These are phyloP conservation scores for Amoebophrya sp. DNA, from an alignment of 169 alveolate species.

Conservation along the genomic window DNA sequence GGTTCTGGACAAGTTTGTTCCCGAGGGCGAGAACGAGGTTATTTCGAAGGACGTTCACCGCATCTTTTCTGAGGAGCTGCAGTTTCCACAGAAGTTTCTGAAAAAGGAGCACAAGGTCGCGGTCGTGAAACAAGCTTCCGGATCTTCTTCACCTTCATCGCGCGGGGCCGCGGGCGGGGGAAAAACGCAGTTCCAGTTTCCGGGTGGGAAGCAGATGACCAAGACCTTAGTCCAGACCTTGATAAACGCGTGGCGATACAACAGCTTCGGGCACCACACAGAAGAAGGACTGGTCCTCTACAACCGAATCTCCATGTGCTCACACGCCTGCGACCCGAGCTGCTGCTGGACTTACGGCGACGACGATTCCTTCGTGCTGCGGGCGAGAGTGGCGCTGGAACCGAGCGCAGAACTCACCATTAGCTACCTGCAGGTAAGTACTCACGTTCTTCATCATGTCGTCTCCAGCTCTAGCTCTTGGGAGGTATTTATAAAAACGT, in stretches of 20 bases:
- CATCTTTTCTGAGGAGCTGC: background rate
- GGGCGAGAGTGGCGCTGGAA: constrained; percentile 33
- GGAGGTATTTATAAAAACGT: no score
- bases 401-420: constrained; percentile 37
- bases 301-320: background rate
- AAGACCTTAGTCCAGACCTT: background rate
- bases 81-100: background rate
- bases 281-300: constrained; percentile 8
- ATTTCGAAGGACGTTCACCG: background rate
- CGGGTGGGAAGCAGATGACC: background rate
- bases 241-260: background rate
- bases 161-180: background rate
- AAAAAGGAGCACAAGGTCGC: no score
- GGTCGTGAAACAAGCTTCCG: no score
- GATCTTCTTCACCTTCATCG: no score
- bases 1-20: background rate
- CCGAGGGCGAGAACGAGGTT: background rate
- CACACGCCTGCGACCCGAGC: constrained; percentile 23
- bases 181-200: background rate
- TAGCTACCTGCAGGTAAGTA: constrained; percentile 28
- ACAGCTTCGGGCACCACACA: constrained; percentile 13
- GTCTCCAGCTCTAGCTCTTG: no score
- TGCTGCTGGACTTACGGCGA: constrained; percentile 41
- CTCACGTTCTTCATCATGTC: no score
- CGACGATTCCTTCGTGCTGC: constrained; percentile 36